Conservation (phyloP, 1,284 basidiomycete genomes). For the Vanrija humicola region DNA sequence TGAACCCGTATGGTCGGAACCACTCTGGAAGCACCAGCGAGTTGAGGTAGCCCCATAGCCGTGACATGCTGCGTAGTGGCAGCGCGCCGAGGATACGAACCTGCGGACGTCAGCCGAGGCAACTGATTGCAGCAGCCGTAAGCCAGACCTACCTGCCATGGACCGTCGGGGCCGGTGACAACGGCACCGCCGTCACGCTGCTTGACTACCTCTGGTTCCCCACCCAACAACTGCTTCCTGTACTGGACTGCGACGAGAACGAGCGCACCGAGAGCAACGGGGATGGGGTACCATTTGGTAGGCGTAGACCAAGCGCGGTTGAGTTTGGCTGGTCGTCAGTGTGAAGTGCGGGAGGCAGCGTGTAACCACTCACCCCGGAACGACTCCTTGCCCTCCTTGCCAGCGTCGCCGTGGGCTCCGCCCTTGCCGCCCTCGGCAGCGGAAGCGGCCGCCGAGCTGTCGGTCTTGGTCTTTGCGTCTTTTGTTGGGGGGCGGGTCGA, state of each 20-base stretch:
- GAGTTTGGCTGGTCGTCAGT: constrained; percentile 37
- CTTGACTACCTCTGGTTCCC: constrained; percentile 40
- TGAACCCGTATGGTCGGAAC: constrained; percentile 85
- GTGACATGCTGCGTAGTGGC: constrained; percentile 87
- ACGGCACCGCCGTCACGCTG: constrained; percentile 63
- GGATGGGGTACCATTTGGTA: constrained; percentile 93
- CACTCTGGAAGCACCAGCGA: constrained; percentile 87
- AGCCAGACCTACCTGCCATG: constrained; percentile 77
- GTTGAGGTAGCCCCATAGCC: constrained; percentile 94
- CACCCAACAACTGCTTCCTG: constrained; percentile 30
- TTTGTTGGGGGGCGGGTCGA: background rate
- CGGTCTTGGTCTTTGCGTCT: background rate
- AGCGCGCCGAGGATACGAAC: constrained; percentile 94
- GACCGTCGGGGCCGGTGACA: constrained; percentile 67
- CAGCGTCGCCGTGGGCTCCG: background rate
- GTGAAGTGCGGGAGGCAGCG: background rate
- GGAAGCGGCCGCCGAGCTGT: background rate
- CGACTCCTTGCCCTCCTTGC: background rate
- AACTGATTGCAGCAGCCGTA: background rate
- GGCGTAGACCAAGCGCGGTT: constrained; percentile 81
- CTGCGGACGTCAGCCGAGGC: constrained; percentile 50
- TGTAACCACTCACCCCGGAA: background rate
- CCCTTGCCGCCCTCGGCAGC: background rate
- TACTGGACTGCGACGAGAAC: constrained; percentile 80
- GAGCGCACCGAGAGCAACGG: constrained; percentile 82